A percentile compares a stretch with the other conserved stretches of the same genome.
These are phyloP conservation scores for Podospora bellae-mahoneyi DNA, from an alignment of 495 filamentous ascomycete genomes.

Conservation along the genomic window DNA sequence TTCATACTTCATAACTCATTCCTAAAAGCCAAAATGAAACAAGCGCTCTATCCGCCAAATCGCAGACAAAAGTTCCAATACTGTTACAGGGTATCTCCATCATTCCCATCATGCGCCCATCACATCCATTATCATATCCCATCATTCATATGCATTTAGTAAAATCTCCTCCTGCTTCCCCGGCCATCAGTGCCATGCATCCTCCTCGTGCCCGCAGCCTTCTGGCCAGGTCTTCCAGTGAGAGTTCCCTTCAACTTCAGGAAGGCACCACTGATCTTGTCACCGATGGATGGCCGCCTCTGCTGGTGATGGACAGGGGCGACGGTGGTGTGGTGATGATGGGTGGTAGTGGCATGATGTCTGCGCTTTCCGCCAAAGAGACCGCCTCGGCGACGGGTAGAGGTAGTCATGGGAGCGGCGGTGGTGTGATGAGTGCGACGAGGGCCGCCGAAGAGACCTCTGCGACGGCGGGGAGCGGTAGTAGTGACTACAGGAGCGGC, in stretches of 20 bases:
- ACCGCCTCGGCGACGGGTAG: conserved; percentile 9
- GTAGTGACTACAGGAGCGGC: conserved; percentile 2
- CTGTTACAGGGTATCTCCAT: background rate
- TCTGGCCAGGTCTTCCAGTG: conserved; percentile 59
- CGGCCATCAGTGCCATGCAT: conserved; percentile 72
- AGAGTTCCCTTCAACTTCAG: conserved; percentile 62
- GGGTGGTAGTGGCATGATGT: background rate
- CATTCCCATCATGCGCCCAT: background rate
- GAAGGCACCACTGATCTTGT: conserved; percentile 68
- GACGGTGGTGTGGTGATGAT: conserved; percentile 23
- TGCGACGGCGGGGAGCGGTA: conserved; percentile 10
- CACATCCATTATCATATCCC: background rate
- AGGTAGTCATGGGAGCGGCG: conserved; percentile 13
- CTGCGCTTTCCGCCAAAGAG: conserved; percentile 14
- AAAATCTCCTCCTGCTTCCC: conserved; percentile 27
- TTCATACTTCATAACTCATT: background rate
- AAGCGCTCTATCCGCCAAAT: background rate
- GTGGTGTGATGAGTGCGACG: conserved; percentile 11
- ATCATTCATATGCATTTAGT: conserved; percentile 9
- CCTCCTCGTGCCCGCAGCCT: conserved; percentile 68
- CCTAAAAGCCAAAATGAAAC: background rate
- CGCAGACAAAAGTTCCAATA: background rate
- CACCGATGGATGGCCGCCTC: conserved; percentile 57
- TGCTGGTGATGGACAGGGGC: conserved; percentile 49
- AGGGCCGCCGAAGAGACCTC: conserved; percentile 15